Conservation (phyloP, 2,329 filamentous ascomycete genomes). For the Orbilia quercus region DNA sequence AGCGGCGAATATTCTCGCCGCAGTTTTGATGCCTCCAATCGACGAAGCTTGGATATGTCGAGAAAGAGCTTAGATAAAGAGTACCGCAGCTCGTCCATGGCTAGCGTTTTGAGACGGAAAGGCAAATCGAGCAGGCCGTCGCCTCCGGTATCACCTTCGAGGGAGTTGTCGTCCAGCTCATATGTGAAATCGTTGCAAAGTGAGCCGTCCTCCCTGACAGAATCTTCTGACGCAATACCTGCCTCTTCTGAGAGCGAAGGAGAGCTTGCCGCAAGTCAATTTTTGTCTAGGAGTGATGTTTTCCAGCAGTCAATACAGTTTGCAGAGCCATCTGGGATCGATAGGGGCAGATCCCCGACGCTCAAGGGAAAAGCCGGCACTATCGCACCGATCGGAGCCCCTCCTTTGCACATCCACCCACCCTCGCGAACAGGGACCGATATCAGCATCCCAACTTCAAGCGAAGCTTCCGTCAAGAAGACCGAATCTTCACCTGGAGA, state of each 20-base stretch:
- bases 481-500: slow-evolving; percentile 38
- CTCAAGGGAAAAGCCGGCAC: slow-evolving; percentile 44
- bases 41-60: slow-evolving; percentile 68
- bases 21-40: slow-evolving; percentile 68
- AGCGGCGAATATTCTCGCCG: slow-evolving; percentile 69
- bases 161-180: slow-evolving; percentile 40
- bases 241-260: slow-evolving; percentile 76
- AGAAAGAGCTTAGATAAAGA: slow-evolving; percentile 53
- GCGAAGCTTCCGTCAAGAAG: slow-evolving; percentile 23
- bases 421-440: slow-evolving; percentile 47
- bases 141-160: slow-evolving; percentile 33
- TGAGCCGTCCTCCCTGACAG: slow-evolving; percentile 57
- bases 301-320: slow-evolving; percentile 75
- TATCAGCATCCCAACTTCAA: slow-evolving; percentile 14
- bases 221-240: slow-evolving; percentile 74
- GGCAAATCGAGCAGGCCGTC: slow-evolving; percentile 30
- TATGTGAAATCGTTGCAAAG: slow-evolving; percentile 53
- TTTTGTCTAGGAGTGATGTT: slow-evolving; percentile 84
- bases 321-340: slow-evolving; percentile 27
- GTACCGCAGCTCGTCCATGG: slow-evolving; percentile 56
- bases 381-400: slow-evolving; percentile 32
- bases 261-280: slow-evolving; percentile 87
- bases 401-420: slow-evolving; percentile 45
- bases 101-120: slow-evolving; percentile 39
- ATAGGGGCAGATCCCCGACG: slow-evolving; percentile 48